Evolutionary conservation across 169 alveolate genomes (phyloP).

Genomic region (Plasmodium gaboni): DNA sequence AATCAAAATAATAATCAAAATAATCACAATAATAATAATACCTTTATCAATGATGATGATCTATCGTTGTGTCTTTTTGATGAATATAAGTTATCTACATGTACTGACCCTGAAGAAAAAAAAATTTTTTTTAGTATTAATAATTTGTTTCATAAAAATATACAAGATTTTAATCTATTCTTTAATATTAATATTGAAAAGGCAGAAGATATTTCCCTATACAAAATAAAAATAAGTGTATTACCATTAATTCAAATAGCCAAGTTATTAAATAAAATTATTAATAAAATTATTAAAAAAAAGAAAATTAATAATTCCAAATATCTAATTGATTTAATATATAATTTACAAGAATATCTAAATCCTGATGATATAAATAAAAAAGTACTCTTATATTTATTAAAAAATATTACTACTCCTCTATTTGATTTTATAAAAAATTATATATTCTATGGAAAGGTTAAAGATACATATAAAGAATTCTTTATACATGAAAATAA

Average conservation of each 20-base stretch:
- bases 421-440: slow-evolving; percentile 70
- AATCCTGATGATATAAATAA: slow-evolving; percentile 58
- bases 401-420: slow-evolving; percentile 73
- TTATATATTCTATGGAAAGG: slow-evolving; percentile 68
- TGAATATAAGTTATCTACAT: slow-evolving; percentile 40
- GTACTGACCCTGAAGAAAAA: slow-evolving; percentile 63
- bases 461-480: slow-evolving; percentile 59
- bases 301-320: slow-evolving; percentile 52
- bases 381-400: slow-evolving; percentile 42
- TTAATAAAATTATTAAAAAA: slow-evolving; percentile 50
- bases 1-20: slow-evolving; percentile 40
- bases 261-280: slow-evolving; percentile 58
- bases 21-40: slow-evolving; percentile 23
- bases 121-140: slow-evolving; percentile 66
- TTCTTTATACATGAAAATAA: slow-evolving; percentile 73
- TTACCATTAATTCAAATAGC: slow-evolving; percentile 58
- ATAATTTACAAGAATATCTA: slow-evolving; percentile 66
- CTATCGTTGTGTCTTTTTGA: slow-evolving; percentile 49
- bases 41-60: slow-evolving; percentile 21
- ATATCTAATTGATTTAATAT: slow-evolving; percentile 58
- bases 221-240: slow-evolving; percentile 58
- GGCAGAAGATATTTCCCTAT: slow-evolving; percentile 60
- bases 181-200: slow-evolving; percentile 69
- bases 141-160: slow-evolving; percentile 67
- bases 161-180: slow-evolving; percentile 52